Evolutionary conservation across 169 alveolate genomes (phyloP).

Genomic region (Prorocentrum cordatum): DNA sequence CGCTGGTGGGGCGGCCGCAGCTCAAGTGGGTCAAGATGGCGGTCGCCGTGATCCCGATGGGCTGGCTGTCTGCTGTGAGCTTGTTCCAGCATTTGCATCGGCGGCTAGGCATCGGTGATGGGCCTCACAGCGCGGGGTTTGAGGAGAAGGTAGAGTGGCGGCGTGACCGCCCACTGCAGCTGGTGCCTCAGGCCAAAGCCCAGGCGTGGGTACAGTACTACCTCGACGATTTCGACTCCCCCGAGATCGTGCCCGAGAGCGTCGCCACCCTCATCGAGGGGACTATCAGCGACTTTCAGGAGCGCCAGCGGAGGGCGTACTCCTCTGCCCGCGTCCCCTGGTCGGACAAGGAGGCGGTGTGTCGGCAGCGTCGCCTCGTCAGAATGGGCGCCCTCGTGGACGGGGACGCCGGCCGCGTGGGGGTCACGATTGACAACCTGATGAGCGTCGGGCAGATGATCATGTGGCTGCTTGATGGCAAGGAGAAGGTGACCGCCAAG

Average conservation of each 20-base stretch:
- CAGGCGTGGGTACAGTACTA: neutral
- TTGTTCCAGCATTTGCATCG: slow-evolving; percentile 34
- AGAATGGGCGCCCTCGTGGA: slow-evolving; percentile 10
- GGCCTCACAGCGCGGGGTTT: neutral
- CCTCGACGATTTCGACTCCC: slow-evolving; percentile 16
- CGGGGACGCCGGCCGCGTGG: neutral
- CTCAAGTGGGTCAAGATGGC: neutral
- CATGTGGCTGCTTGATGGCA: neutral
- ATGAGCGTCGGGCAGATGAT: neutral
- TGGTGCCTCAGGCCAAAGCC: neutral
- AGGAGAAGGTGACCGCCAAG: neutral
- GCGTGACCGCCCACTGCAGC: neutral
- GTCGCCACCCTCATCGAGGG: neutral
- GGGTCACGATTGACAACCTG: too few relatives aligned
- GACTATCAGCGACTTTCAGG: neutral
- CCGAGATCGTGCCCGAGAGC: neutral
- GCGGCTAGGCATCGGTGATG: neutral
- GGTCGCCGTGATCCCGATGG: neutral
- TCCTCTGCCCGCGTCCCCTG: neutral
- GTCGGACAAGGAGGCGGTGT: neutral
- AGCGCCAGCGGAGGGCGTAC: neutral
- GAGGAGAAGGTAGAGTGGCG: neutral
- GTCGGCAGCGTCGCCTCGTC: neutral
- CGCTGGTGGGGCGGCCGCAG: neutral
- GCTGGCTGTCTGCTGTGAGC: neutral